phyloP scores from a whole-genome alignment of 176 grass and related monocot genomes.

The Juncus inflexus region DNA sequence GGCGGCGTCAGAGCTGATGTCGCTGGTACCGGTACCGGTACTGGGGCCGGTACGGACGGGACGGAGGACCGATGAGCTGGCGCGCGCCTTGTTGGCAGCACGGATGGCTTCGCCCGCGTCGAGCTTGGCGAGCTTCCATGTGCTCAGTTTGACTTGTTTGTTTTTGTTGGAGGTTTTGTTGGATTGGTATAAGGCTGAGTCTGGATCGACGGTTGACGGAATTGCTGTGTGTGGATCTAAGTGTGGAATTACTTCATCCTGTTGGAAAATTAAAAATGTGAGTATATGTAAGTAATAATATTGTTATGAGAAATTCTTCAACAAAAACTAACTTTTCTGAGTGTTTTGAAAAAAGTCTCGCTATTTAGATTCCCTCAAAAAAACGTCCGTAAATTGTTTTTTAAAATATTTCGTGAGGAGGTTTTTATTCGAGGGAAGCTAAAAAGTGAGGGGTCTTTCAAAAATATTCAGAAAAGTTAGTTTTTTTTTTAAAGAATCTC shows the following conservation, averaged over 20 bases:
- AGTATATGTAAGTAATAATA: too few species aligned
- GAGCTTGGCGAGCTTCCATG: conserved; percentile 92
- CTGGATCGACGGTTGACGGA: conserved; percentile 84
- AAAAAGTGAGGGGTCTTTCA: too few species aligned
- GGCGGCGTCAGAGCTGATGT: conserved; percentile 59
- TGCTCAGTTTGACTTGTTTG: conserved; percentile 90
- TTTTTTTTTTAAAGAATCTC: too few species aligned
- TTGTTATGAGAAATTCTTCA: too few species aligned
- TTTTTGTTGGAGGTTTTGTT: conserved; percentile 80
- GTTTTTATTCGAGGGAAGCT: too few species aligned
- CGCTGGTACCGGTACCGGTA: conserved; percentile 36
- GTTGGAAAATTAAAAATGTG: not conserved
- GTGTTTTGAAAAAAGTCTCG: too few species aligned
- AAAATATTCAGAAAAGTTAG: too few species aligned
- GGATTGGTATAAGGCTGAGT: conserved; percentile 59
- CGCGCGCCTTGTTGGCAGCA: conserved; percentile 92
- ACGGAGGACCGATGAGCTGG: conserved; percentile 83
- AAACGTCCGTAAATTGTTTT: too few species aligned
- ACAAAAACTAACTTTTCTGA: too few species aligned
- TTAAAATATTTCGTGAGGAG: too few species aligned
- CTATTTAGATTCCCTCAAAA: too few species aligned
- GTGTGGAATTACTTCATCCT: conserved; percentile 98
- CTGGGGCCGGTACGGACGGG: conserved; percentile 50
- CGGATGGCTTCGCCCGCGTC: conserved; percentile 76
- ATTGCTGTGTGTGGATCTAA: conserved; percentile 74